phyloP scores from a whole-genome alignment of 148 eudicot species.

The Silene conica region DNA sequence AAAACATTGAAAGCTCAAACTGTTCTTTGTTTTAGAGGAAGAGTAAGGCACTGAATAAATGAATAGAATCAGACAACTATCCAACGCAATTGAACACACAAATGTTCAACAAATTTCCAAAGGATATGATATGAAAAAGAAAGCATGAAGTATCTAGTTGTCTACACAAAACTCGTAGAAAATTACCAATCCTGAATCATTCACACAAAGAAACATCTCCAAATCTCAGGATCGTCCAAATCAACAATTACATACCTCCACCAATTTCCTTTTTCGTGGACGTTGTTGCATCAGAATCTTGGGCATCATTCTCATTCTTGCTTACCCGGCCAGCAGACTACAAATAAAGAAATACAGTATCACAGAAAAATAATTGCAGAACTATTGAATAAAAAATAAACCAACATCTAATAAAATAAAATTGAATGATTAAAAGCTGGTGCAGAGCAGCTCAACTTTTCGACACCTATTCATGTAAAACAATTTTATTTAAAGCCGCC shows the following conservation, averaged over 20 bases:
- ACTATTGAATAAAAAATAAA: neutral
- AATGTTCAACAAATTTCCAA: neutral
- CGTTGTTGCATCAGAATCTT: constrained; percentile 31
- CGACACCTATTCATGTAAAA: too few species aligned
- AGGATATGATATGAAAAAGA: neutral
- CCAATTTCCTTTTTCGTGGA: constrained; percentile 28
- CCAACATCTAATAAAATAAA: neutral
- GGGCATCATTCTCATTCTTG: constrained; percentile 34
- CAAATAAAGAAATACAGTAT: constrained; percentile 19
- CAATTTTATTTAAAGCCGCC: too few species aligned
- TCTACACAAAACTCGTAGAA: neutral
- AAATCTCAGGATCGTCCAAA: neutral
- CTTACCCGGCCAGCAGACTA: constrained; percentile 73
- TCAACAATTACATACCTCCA: constrained; percentile 36
- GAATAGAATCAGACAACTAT: neutral
- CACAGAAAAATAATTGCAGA: constrained; percentile 5
- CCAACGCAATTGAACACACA: neutral
- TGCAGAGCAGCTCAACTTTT: neutral
- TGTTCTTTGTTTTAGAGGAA: too few species aligned
- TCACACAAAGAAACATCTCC: constrained; percentile 6
- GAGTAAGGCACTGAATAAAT: too few species aligned
- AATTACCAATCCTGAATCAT: neutral
- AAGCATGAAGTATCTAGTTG: neutral
- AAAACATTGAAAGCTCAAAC: neutral
- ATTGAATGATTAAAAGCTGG: neutral